These are phyloP conservation scores for Boletus reticuloceps DNA, from an alignment of 768 basidiomycete genomes.

Conservation along the genomic window DNA sequence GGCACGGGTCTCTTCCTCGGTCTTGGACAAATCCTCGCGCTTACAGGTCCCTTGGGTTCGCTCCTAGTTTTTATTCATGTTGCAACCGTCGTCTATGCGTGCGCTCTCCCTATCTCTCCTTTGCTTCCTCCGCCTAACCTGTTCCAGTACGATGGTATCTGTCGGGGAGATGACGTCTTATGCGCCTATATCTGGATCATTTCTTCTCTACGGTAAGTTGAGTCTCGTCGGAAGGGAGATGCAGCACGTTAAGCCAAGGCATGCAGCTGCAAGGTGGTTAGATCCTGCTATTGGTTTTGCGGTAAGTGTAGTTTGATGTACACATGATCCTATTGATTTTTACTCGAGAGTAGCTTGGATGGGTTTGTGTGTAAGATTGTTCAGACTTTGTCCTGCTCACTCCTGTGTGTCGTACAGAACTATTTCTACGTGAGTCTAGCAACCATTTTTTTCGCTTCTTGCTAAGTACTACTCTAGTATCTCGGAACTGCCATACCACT, in stretches of 20 bases:
- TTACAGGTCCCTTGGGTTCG: slow-evolving; percentile 28
- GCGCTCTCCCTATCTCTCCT: not conserved
- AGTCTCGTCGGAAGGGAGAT: not conserved
- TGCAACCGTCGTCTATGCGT: slow-evolving; percentile 29
- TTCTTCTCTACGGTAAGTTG: slow-evolving; percentile 26
- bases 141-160: slow-evolving; percentile 25
- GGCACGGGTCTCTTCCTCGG: slow-evolving; percentile 33
- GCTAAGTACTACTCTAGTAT: slow-evolving; percentile 5
- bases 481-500: slow-evolving; percentile 43
- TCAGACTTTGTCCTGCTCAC: slow-evolving; percentile 1
- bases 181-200: slow-evolving; percentile 29
- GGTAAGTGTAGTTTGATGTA: slow-evolving; percentile 10
- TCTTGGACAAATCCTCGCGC: slow-evolving; percentile 27
- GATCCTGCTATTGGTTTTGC: slow-evolving; percentile 33
- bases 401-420: slow-evolving; percentile 17
- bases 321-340: not conserved
- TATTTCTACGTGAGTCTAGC: slow-evolving; percentile 32
- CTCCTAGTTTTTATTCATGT: slow-evolving; percentile 29
- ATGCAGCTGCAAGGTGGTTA: slow-evolving; percentile 31
- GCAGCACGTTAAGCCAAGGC: not conserved
- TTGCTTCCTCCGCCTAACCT: not conserved
- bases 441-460: not conserved
- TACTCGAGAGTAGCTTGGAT: slow-evolving; percentile 17
- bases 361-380: slow-evolving; percentile 11
- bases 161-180: slow-evolving; percentile 30